phyloP scores from a whole-genome alignment of 2,329 filamentous ascomycete genomes.

The Malbranchea zuffiana region DNA sequence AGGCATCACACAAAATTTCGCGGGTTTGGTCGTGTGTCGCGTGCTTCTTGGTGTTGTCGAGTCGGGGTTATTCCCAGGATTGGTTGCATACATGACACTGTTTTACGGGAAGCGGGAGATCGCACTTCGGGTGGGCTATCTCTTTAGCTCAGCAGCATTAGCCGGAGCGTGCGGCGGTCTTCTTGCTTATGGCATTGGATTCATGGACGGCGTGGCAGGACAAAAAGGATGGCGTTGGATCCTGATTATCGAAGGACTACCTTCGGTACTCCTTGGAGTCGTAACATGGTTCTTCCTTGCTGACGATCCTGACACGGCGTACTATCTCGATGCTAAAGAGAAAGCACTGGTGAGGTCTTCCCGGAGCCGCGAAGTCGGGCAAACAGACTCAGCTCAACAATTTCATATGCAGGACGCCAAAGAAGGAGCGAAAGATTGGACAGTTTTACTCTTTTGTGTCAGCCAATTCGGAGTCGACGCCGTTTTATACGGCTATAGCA shows the following conservation, averaged over 20 bases:
- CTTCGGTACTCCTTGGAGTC: slow-evolving; percentile 46
- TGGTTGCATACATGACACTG: slow-evolving; percentile 59
- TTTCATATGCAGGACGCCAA: slow-evolving; percentile 54
- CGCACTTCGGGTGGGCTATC: slow-evolving; percentile 59
- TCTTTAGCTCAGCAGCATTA: slow-evolving; percentile 55
- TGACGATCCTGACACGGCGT: slow-evolving; percentile 54
- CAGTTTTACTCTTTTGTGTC: slow-evolving; percentile 58
- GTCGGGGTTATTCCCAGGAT: slow-evolving; percentile 58
- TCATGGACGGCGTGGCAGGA: slow-evolving; percentile 57
- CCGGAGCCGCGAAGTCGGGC: slow-evolving; percentile 41
- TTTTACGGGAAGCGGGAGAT: slow-evolving; percentile 67
- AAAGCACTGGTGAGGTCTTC: slow-evolving; percentile 45
- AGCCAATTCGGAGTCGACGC: slow-evolving; percentile 64
- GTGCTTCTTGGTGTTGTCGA: slow-evolving; percentile 58
- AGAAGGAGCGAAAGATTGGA: slow-evolving; percentile 62
- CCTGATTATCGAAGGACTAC: slow-evolving; percentile 49
- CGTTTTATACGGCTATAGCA: slow-evolving; percentile 68
- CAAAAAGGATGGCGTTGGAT: slow-evolving; percentile 63
- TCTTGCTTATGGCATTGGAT: slow-evolving; percentile 61
- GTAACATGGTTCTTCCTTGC: slow-evolving; percentile 50
- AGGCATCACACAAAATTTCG: slow-evolving; percentile 56
- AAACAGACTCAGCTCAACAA: slow-evolving; percentile 40
- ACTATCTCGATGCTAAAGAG: slow-evolving; percentile 50
- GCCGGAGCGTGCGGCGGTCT: slow-evolving; percentile 63
- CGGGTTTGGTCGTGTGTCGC: slow-evolving; percentile 55